These are phyloP conservation scores for Scalesia atractyloides DNA, from an alignment of 129 eudicot genomes.

Conservation along the genomic window DNA sequence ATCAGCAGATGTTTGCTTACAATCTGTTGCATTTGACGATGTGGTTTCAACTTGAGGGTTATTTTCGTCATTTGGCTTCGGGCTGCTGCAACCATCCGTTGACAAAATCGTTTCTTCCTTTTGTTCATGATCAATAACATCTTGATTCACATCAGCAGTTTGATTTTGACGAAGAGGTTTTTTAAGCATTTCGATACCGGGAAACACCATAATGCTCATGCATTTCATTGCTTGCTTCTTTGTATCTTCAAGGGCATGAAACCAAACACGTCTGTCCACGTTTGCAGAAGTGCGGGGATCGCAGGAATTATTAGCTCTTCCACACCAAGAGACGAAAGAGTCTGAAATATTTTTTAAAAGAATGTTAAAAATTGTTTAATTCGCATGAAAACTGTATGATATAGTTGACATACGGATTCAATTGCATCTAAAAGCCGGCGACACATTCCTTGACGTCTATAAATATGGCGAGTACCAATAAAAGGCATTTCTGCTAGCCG, in stretches of 20 bases:
- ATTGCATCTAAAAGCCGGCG: slow-evolving; percentile 78
- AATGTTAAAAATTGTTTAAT: background rate
- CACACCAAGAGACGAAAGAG: slow-evolving; percentile 51
- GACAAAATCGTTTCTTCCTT: slow-evolving; percentile 5
- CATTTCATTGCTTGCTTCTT: slow-evolving; percentile 39
- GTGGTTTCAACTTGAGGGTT: background rate
- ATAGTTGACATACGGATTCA: slow-evolving; percentile 58
- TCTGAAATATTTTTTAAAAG: slow-evolving; percentile 37
- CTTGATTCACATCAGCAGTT: slow-evolving; percentile 11
- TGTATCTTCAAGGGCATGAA: slow-evolving; percentile 46
- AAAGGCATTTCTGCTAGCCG: slow-evolving; percentile 98
- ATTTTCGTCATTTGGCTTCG: background rate
- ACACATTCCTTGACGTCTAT: slow-evolving; percentile 98
- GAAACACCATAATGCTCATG: slow-evolving; percentile 54
- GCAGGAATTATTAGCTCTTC: slow-evolving; percentile 73
- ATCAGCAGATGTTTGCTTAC: slow-evolving; percentile 16
- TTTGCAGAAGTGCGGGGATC: slow-evolving; percentile 53
- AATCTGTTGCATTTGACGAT: slow-evolving; percentile 17
- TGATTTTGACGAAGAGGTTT: slow-evolving; percentile 45
- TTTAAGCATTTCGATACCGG: slow-evolving; percentile 55
- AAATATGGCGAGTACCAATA: slow-evolving; percentile 80
- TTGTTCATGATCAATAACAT: slow-evolving; percentile 7
- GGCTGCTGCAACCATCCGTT: slow-evolving; percentile 7
- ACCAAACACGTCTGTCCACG: slow-evolving; percentile 67
- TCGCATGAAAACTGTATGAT: background rate